Base-by-base conservation (phyloP, 1,139 yeast species). In the Hyphopichia pseudoburtonii region DNA sequence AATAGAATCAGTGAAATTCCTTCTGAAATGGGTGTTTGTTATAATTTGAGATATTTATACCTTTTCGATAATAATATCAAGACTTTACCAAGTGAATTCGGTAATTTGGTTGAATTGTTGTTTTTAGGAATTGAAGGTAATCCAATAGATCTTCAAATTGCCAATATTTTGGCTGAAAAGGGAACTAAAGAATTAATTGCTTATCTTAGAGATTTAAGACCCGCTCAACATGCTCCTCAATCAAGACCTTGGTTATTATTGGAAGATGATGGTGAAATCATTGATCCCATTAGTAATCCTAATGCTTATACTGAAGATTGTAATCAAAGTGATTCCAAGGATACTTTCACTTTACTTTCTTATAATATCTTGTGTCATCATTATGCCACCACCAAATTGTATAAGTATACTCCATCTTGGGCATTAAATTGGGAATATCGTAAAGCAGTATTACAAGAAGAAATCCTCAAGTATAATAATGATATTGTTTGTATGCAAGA, bases 381-480 rank as follows among this genome's bases (percentile, higher is more conserved):
- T 59, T 90, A 90, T 66, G 97, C 97, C 3, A 89, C 97, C 8
- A 77, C 94, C 16, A 86, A 82, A 59, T 76, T 90, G 85, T 94
- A 87, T 60, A 90, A 86, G 52, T 92, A 87, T 57, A 89, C 97
- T 2, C 97, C 97, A 22, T 81, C 95, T 2, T 92, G 98, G 98
- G 98, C 97, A 5, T 74, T 92, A 45, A 79, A 82, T 37, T 90
- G 97, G 97, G 86, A 85, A n/a, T 89, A 84, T 62, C 82, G 99
- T 63, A 79, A 84, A 55, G 81, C 83, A 41, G 70, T 78, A 35
- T 73, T 92, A 46, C 78, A 82, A 44, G 80, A 83, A 47, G 96
- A 92, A 59, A 74, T 92, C 14, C 56, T 81, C 36, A 68, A 71
- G 14, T 76, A 71, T 49, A 74, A 77, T 41, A 73, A 90, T 21